These are phyloP conservation scores for Austropuccinia psidii DNA, from an alignment of 1,284 basidiomycete species.

Conservation along the genomic window DNA sequence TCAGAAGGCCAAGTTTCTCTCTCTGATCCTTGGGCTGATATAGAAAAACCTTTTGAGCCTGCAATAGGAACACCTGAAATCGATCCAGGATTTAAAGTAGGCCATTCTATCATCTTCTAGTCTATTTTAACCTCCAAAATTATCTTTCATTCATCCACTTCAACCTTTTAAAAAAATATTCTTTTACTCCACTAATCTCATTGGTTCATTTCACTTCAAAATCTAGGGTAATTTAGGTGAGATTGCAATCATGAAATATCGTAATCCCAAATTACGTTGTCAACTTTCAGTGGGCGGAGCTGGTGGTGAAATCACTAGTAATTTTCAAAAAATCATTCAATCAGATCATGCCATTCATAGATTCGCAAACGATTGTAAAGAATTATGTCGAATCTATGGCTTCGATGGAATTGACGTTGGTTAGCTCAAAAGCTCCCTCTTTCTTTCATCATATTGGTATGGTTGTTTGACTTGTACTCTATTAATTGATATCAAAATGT, in stretches of 20 bases:
- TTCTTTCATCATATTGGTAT: not conserved
- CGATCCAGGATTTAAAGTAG: slow-evolving; percentile 34
- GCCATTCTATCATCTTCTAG: too few relatives aligned
- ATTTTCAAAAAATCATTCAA: slow-evolving; percentile 22
- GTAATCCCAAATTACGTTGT: slow-evolving; percentile 29
- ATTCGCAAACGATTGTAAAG: slow-evolving; percentile 28
- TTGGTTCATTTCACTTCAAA: not conserved
- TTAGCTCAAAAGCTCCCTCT: slow-evolving; percentile 5
- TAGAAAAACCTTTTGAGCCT: slow-evolving; percentile 36
- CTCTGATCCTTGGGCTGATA: slow-evolving; percentile 31
- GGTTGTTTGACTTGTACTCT: not conserved
- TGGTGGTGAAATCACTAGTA: slow-evolving; percentile 21
- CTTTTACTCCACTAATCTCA: not conserved
- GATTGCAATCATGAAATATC: slow-evolving; percentile 32
- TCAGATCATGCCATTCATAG: slow-evolving; percentile 14
- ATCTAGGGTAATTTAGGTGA: slow-evolving; percentile 34
- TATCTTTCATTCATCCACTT: not conserved
- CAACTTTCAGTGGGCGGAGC: slow-evolving; percentile 35
- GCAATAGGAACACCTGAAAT: slow-evolving; percentile 27
- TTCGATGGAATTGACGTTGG: slow-evolving; percentile 37
- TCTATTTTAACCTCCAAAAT: not conserved
- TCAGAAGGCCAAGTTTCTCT: slow-evolving; percentile 15
- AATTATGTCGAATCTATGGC: slow-evolving; percentile 26
- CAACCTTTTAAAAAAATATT: not conserved
- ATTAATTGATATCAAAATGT: not conserved